Conservation (phyloP, 768 basidiomycete genomes). For the Suillus decipiens region DNA sequence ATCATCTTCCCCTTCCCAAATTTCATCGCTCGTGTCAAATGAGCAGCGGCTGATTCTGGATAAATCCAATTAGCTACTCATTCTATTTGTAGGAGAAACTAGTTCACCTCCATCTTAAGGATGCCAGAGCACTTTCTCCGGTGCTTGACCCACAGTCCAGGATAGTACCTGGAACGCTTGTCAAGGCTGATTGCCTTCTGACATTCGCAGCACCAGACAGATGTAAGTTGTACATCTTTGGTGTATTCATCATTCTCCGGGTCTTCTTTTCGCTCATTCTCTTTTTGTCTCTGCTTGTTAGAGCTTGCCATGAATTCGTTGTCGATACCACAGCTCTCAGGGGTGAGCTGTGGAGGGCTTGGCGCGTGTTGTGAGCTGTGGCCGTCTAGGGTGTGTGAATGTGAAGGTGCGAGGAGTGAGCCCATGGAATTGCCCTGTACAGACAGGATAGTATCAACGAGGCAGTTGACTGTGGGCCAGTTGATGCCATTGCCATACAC, state of each 20-base stretch:
- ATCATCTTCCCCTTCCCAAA: neutral
- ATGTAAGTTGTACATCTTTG: constrained; percentile 25
- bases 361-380: too few species aligned
- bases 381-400: too few species aligned
- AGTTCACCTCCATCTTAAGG: constrained; percentile 28
- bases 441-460: constrained; percentile 27
- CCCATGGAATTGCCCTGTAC: constrained; percentile 12
- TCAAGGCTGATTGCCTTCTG: constrained; percentile 33
- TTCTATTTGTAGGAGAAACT: neutral
- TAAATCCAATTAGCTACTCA: constrained; percentile 16
- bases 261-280: constrained; percentile 27
- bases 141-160: constrained; percentile 38
- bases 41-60: constrained; percentile 3
- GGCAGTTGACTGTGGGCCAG: constrained; percentile 28
- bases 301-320: constrained; percentile 9
- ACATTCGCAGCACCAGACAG: constrained; percentile 32
- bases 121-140: constrained; percentile 29
- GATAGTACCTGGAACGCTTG: constrained; percentile 36
- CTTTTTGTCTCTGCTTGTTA: constrained; percentile 29
- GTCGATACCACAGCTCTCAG: neutral
- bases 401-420: too few species aligned
- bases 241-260: constrained; percentile 34
- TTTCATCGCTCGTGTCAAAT: constrained; percentile 6
- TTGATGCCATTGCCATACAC: constrained; percentile 25
- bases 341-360: too few species aligned